A percentile compares a stretch with the other conserved stretches of the same genome.
Conservation (phyloP, 768 basidiomycete species). For the Tubosaeta sp. region DNA sequence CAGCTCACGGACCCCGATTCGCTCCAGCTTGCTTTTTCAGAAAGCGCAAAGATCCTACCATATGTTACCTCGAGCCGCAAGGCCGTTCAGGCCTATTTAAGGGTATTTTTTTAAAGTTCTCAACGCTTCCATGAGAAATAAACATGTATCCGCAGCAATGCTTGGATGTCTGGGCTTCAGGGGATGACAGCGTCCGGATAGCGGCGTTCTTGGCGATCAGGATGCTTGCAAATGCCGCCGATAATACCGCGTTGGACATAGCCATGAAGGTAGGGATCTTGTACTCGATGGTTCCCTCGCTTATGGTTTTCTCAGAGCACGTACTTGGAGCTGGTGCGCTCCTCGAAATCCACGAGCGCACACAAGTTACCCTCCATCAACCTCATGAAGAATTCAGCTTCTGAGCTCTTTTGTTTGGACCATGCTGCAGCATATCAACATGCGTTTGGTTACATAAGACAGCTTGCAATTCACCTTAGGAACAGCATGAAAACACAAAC, state of each 20-base stretch:
- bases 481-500: constrained; percentile 87
- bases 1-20: constrained; percentile 68
- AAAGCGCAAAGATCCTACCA: constrained; percentile 86
- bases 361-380: constrained; percentile 90
- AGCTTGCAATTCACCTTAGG: constrained; percentile 88
- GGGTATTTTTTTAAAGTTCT: constrained; percentile 45
- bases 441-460: constrained; percentile 93
- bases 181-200: constrained; percentile 77
- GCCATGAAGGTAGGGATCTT: constrained; percentile 67
- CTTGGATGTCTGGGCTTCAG: constrained; percentile 78
- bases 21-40: constrained; percentile 67
- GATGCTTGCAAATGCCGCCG: constrained; percentile 69
- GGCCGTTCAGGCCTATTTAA: constrained; percentile 80
- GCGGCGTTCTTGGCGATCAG: constrained; percentile 83
- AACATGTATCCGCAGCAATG: constrained; percentile 51
- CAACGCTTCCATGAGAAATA: background rate
- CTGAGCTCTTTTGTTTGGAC: constrained; percentile 82
- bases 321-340: constrained; percentile 84
- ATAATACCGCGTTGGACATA: constrained; percentile 77
- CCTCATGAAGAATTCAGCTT: constrained; percentile 96
- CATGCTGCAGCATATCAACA: constrained; percentile 81
- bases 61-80: constrained; percentile 84
- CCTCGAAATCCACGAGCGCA: constrained; percentile 77
- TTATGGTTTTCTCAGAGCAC: constrained; percentile 51
- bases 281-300: background rate